Evolutionary conservation across 2,329 filamentous ascomycete genomes (phyloP), one percentile per base, ranked within the genome.

Genomic region (Tolypocladium ovalisporum): DNA sequence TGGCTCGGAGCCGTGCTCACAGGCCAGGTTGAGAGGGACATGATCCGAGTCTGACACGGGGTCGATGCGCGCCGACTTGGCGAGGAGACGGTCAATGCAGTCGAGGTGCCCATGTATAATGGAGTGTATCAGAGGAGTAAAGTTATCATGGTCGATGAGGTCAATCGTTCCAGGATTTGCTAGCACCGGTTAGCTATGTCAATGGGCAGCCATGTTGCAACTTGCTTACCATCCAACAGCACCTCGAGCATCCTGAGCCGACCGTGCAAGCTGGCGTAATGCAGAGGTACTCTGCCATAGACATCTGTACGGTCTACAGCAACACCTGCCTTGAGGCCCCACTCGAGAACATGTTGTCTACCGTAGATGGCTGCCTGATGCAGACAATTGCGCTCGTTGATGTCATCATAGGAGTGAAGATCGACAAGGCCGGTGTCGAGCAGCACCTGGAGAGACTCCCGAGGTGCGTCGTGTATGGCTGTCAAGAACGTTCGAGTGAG

Each of bases 331-430:
- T 81, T 76, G n/a, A 99, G 76, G 4, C 88, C 92, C 62, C 88
- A 85, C 54, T 83, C 77, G 58, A 97, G 76, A 35, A 97, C 88
- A 63, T 89, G 86, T 12, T 82, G 75, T 66, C 92, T 92, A 24
- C 92, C 92, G 60, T 95, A 96, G 55, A 97, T 97, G 1, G 92
- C 88, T n/a, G 94, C 90, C 73, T 97, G 94, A 66, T 99, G 94
- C 52, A 99, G 79, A 67, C 92, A 96, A 66, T 97, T 99, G 44
- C 94, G 83, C 74, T 97, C 93, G 66, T 97, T 99, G 71, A 99
- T 97, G 66, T 97, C 92, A 69, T 99, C 94, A 65, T 96, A 90
- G 0, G 91, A 94, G 66, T 90, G 86, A n/a, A 97, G 81, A 70
- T 97, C 88, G 37, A 99, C 89, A 29, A 94, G 75, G 0, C 84